Base-by-base conservation (phyloP, 225 moss, liverwort and hornwort species). In the Sphagnum contortum region DNA sequence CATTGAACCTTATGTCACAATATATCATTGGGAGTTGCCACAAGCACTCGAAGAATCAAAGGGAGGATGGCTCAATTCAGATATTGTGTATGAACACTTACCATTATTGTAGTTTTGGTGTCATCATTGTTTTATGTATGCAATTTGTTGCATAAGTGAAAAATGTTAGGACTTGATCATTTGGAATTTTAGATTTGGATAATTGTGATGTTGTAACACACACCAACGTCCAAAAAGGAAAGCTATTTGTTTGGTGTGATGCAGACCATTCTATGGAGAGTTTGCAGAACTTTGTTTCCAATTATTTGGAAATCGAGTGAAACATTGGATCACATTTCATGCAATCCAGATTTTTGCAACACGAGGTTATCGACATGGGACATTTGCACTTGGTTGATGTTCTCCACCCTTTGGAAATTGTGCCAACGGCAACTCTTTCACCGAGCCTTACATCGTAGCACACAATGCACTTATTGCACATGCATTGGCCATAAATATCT, bases 1-100 rank as follows among this genome's bases (percentile, higher is more conserved):
- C 45, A 59, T 82, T 68, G 72, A 82, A 14, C 79, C 82, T 3
- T 79, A 78, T 63, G 82, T 82, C 2, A 82, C 82, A 49, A 82
- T 79, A 45, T 82, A 82, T 12, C 78, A 79, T 57, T 79, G 82
- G 78, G 78, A 82, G 4, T 75, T 82, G 73, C 82, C 82, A 10
- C 8, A 49, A 59, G 9, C 56, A 48, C 73, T 82, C 52, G 82
- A 82, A 70, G 66, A 72, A 0, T 60, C 71, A 0, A 72, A 69
- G 55, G 61, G 62, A 6, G 72, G 75, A 49, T 79, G 79, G 79
- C 14, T 79, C 5, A 79, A 69, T 51, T 69, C 75, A 12, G 57
- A 69, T 4, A 79, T 79, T 68, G 75, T 14, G 66, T 79, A 64
- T 0, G 69, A 70, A 9, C 11, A 0, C 0, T 0, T 9, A 9